Evolutionary conservation across 1,139 yeast genomes (phyloP), one percentile per base, ranked within the genome.

Genomic region (Suhomyces terraborum): DNA sequence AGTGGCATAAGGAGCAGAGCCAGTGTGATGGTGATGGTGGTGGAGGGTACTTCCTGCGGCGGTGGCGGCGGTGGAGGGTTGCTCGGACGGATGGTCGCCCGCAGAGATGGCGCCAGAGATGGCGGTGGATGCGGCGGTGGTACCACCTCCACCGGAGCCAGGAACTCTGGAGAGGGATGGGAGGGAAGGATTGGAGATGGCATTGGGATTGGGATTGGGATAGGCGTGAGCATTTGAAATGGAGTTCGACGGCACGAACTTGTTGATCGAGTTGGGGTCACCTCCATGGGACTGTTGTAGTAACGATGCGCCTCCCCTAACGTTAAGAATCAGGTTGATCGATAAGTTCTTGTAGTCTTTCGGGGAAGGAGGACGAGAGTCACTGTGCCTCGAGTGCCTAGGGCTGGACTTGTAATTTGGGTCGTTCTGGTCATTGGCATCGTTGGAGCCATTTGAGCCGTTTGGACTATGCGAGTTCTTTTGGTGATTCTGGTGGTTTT

Each of bases 271-370:
- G n/a, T n/a, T n/a, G n/a, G n/a, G n/a, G n/a, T n/a, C n/a, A n/a
- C n/a, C n/a, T n/a, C n/a, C n/a, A n/a, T n/a, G n/a, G n/a, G 32
- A 18, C 8, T 20, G 22, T 13, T 30, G 32, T 10, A 30, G 22
- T 20, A 32, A 20, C 9, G 29, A 22, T 4, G 29, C 18, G 19
- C 23, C 35, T 20, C 42, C 42, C 16, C 35, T 28, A 9, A 45
- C 43, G 27, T 49, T 49, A 8, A 49, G 39, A 9, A 47, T 49
- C 49, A 43, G 46, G 36, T 45, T 45, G 24, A 49, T 49, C 4
- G 48, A 42, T 27, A 49, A 38, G 28, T 42, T 49, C 38, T 46
- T 47, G 36, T 45, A 41, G 29, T 41, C 45, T 30, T 42, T 46
- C 24, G 49, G 46, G 6, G 47, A 42, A 17, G 20, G 39, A 5